Percentiles rank a stretch among this genome's conserved stretches.
Evolutionary conservation across 495 filamentous ascomycete species (phyloP).

Genomic region (Neurospora sp.): DNA sequence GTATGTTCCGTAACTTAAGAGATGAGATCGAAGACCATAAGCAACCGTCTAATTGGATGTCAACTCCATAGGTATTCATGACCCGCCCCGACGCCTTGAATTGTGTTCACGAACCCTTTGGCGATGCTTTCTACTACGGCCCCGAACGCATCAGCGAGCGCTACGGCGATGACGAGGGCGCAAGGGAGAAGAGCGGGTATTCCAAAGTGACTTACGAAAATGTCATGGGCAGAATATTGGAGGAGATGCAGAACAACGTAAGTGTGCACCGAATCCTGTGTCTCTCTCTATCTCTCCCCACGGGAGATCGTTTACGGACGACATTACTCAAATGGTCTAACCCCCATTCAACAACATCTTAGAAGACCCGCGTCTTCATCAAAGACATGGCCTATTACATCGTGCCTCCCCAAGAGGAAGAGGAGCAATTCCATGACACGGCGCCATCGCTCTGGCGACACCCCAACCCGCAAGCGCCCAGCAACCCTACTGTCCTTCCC

Average conservation of each 20-base stretch:
- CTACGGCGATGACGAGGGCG: conserved; percentile 62
- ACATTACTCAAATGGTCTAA: not conserved
- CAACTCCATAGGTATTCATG: conserved; percentile 72
- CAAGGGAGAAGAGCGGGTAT: conserved; percentile 64
- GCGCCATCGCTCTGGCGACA: not conserved
- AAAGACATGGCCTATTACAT: conserved; percentile 95
- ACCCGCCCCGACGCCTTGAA: conserved; percentile 67
- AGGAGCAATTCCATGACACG: too few species aligned
- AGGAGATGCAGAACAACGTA: conserved; percentile 45
- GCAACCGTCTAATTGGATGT: not conserved
- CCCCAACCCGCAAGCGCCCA: conserved; percentile 42
- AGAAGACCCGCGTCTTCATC: conserved; percentile 87
- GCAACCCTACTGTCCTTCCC: conserved; percentile 84
- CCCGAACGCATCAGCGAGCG: conserved; percentile 72
- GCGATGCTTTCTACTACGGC: conserved; percentile 92
- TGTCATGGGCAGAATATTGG: conserved; percentile 61
- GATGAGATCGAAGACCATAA: not conserved
- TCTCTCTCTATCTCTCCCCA: not conserved
- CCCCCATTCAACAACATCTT: not conserved
- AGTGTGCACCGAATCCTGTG: not conserved
- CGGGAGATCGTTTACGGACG: not conserved
- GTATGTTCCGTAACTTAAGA: conserved; percentile 35
- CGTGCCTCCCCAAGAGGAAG: conserved; percentile 34
- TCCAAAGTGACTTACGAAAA: conserved; percentile 62
- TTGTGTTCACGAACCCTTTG: conserved; percentile 91